Conservation (phyloP, 2,329 filamentous ascomycete genomes). For the Fusarium palustre region DNA sequence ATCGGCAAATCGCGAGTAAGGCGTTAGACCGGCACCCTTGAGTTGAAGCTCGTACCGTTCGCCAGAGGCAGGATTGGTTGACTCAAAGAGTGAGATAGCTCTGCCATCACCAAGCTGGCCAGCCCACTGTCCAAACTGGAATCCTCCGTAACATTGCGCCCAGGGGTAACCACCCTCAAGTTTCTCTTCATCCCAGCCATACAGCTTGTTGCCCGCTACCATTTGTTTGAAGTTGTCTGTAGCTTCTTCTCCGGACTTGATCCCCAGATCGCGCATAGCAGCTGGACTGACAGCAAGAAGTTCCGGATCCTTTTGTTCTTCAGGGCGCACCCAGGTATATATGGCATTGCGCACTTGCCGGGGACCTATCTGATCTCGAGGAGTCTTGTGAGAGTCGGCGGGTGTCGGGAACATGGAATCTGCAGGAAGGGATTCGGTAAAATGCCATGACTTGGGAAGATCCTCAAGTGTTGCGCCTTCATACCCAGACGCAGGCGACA, state of each 20-base stretch:
- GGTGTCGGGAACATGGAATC: slow-evolving; percentile 86
- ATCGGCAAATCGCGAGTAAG: slow-evolving; percentile 96
- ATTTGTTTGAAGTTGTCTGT: slow-evolving; percentile 80
- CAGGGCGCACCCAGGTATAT: slow-evolving; percentile 91
- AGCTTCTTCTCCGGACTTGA: slow-evolving; percentile 74
- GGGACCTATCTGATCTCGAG: slow-evolving; percentile 80
- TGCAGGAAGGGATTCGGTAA: slow-evolving; percentile 75
- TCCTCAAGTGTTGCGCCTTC: slow-evolving; percentile 60
- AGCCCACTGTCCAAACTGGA: slow-evolving; percentile 87
- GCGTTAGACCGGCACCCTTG: slow-evolving; percentile 92
- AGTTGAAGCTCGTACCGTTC: slow-evolving; percentile 89
- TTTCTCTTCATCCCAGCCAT: slow-evolving; percentile 78
- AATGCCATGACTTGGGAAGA: slow-evolving; percentile 73
- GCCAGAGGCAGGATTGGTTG: slow-evolving; percentile 78
- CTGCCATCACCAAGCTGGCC: slow-evolving; percentile 95
- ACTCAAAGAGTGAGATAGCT: slow-evolving; percentile 94
- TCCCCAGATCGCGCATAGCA: slow-evolving; percentile 84
- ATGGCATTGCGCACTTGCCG: slow-evolving; percentile 86
- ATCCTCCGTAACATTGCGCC: slow-evolving; percentile 97
- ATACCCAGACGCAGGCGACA: slow-evolving; percentile 19
- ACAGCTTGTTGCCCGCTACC: slow-evolving; percentile 84
- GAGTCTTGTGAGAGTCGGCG: slow-evolving; percentile 81
- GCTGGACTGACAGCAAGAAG: slow-evolving; percentile 83
- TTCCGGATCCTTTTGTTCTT: slow-evolving; percentile 77
- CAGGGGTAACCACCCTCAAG: slow-evolving; percentile 86